Evolutionary conservation across 345 rosid species (phyloP).

Genomic region (Brassica juncea): DNA sequence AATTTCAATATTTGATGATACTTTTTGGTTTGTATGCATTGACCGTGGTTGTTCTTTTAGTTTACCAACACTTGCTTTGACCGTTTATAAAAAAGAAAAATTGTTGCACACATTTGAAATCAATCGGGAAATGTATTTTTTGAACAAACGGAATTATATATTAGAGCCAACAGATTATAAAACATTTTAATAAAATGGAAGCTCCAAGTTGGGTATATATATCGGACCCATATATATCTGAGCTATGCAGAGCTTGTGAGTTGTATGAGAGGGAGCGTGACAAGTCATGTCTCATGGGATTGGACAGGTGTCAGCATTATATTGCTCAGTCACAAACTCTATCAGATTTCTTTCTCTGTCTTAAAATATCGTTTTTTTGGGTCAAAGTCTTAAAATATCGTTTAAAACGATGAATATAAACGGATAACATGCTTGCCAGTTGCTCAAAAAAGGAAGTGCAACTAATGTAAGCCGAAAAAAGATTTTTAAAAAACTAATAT

Average conservation of each 20-base stretch:
- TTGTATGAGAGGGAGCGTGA: neutral
- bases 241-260: conserved; percentile 5
- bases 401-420: conserved; percentile 6
- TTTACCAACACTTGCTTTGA: neutral
- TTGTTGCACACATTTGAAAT: neutral
- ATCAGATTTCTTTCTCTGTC: conserved; percentile 13
- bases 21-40: neutral
- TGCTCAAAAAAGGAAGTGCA: neutral
- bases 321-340: conserved; percentile 31
- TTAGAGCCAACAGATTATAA: neutral
- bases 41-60: neutral
- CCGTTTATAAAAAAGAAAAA: neutral
- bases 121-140: neutral
- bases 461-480: neutral
- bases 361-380: neutral
- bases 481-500: too few relatives aligned
- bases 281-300: conserved; percentile 28
- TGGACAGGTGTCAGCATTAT: conserved; percentile 33
- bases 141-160: neutral
- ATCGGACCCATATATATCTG: neutral
- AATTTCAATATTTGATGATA: neutral
- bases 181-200: neutral
- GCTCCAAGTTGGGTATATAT: neutral
- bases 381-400: neutral
- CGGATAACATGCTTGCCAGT: conserved; percentile 6